Percentiles rank a stretch among this genome's conserved stretches.
Evolutionary conservation across 139 green algal species (phyloP).

Genomic region (Micractinium conductrix): DNA sequence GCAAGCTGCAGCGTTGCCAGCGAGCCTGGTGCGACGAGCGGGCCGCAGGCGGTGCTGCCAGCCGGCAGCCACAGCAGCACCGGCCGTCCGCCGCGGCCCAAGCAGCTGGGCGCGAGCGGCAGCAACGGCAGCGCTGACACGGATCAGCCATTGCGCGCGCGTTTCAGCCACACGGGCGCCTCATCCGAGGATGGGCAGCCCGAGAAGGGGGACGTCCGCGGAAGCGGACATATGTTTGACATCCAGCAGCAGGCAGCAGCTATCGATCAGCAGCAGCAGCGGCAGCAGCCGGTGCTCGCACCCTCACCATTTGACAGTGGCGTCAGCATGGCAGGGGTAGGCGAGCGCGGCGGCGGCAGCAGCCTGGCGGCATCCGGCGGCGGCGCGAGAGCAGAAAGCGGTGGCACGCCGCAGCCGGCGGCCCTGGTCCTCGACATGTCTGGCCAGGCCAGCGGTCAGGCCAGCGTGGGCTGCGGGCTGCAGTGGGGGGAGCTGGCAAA

Average conservation of each 20-base stretch:
- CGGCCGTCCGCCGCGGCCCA: too few species aligned
- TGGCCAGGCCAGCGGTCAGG: neutral
- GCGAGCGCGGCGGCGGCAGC: neutral
- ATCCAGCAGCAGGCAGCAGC: too few species aligned
- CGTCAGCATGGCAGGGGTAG: neutral
- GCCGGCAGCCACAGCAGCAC: neutral
- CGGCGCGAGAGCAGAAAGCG: neutral
- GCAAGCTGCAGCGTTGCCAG: neutral
- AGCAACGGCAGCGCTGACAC: too few species aligned
- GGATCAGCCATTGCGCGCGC: too few species aligned
- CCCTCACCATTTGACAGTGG: neutral
- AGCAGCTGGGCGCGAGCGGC: too few species aligned
- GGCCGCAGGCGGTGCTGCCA: neutral
- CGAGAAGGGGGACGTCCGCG: too few species aligned
- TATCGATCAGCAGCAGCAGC: neutral
- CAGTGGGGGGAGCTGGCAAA: slow-evolving; percentile 22
- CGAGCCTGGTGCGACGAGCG: too few species aligned
- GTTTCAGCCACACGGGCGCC: too few species aligned
- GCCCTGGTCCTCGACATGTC: too few species aligned
- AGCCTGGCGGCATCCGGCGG: neutral
- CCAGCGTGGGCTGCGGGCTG: neutral
- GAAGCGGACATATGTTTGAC: too few species aligned
- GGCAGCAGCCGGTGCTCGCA: neutral
- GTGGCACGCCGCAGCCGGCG: neutral
- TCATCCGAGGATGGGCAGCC: too few species aligned